phyloP scores from a whole-genome alignment of 371 early-diverging fungal species.

The Gilbertella persicaria region DNA sequence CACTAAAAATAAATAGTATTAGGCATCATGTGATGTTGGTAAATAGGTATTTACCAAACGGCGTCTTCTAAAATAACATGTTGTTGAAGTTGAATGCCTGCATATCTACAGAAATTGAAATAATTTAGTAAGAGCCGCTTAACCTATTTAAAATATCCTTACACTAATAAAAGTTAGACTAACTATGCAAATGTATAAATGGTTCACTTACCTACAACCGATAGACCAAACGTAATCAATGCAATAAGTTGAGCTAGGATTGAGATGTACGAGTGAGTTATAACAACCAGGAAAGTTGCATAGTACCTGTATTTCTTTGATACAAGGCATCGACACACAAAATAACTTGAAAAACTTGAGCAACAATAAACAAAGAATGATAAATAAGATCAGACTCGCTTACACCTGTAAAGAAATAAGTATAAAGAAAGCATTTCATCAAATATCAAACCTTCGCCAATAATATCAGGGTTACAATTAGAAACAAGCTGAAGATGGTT shows the following conservation, averaged over 20 bases:
- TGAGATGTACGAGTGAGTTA: background rate
- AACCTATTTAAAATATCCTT: background rate
- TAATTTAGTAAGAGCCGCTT: too few species aligned
- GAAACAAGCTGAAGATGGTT: conserved; percentile 42
- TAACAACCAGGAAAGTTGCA: too few species aligned
- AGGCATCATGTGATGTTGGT: too few species aligned
- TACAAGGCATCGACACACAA: conserved; percentile 49
- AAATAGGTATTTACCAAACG: conserved; percentile 36
- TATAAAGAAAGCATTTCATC: background rate
- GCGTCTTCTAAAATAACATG: conserved; percentile 51
- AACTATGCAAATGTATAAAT: background rate
- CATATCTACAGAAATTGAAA: conserved; percentile 21
- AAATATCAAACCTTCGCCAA: conserved; percentile 18
- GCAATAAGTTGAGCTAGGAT: conserved; percentile 43
- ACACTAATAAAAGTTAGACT: conserved; percentile 1
- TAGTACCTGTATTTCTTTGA: conserved; percentile 52
- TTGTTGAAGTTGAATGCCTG: conserved; percentile 52
- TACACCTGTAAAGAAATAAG: conserved; percentile 28
- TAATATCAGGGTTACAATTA: conserved; percentile 22
- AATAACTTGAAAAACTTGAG: conserved; percentile 50
- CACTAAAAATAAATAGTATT: conserved; percentile 5
- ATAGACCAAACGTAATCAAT: conserved; percentile 43
- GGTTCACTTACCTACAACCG: conserved; percentile 40
- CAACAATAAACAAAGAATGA: conserved; percentile 48
- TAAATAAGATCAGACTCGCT: conserved; percentile 58